phyloP scores from a whole-genome alignment of 2,329 filamentous ascomycete genomes.

The Arthrinium phaeospermum region DNA sequence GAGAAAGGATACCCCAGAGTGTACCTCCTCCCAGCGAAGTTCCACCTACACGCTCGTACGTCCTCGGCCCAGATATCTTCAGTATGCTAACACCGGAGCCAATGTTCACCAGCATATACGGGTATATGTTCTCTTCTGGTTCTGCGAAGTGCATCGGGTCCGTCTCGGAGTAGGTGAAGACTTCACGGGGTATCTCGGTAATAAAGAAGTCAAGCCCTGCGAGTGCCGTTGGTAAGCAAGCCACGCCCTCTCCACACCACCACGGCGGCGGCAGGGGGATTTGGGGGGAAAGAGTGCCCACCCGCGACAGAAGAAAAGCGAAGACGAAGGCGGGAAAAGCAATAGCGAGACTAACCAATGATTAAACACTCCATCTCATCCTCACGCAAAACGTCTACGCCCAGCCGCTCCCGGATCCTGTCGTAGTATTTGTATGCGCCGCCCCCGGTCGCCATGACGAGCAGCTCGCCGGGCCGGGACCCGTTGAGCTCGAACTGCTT shows the following conservation, averaged over 20 bases:
- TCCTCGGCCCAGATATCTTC: slow-evolving; percentile 88
- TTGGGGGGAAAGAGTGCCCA: neutral
- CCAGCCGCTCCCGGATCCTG: slow-evolving; percentile 80
- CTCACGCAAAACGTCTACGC: slow-evolving; percentile 87
- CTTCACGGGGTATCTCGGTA: slow-evolving; percentile 93
- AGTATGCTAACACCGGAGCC: slow-evolving; percentile 97
- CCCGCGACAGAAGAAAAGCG: neutral
- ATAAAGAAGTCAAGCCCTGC: slow-evolving; percentile 97
- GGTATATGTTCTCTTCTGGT: slow-evolving; percentile 82
- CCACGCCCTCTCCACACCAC: neutral
- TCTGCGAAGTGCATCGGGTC: slow-evolving; percentile 90
- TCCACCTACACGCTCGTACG: slow-evolving; percentile 90
- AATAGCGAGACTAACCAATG: slow-evolving; percentile 64
- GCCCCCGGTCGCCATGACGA: slow-evolving; percentile 94
- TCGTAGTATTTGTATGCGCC: slow-evolving; percentile 98
- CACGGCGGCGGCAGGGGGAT: neutral
- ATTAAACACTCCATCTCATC: slow-evolving; percentile 99
- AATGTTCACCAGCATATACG: slow-evolving; percentile 97
- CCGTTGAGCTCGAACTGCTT: slow-evolving; percentile 81
- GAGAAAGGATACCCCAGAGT: slow-evolving; percentile 90
- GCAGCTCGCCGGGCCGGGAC: slow-evolving; percentile 72
- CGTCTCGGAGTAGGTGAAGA: slow-evolving; percentile 93
- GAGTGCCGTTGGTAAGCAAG: slow-evolving; percentile 6
- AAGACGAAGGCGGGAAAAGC: neutral
- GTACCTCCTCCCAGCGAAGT: slow-evolving; percentile 97